A percentile compares a stretch with the other conserved stretches of the same genome.
phyloP scores from a whole-genome alignment of 805 yeast species.

The Wickerhamiella brachini region DNA sequence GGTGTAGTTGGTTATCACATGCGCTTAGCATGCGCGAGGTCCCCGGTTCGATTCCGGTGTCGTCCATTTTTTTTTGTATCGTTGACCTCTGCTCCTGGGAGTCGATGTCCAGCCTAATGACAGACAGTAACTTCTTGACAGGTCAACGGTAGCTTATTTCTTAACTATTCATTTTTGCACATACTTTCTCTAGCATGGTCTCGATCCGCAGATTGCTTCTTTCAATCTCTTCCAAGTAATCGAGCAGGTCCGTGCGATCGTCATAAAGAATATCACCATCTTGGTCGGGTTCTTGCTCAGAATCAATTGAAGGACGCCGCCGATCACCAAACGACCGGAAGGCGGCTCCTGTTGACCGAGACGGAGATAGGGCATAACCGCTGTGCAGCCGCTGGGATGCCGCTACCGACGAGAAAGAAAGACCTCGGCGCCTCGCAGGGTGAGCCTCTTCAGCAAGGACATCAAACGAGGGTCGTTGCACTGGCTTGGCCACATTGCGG shows the following conservation, averaged over 20 bases:
- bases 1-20: conserved; percentile 19
- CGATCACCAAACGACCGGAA: not conserved
- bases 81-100: too few relatives aligned
- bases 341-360: not conserved
- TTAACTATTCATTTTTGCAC: not conserved
- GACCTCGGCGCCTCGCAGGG: not conserved
- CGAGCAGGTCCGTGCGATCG: not conserved
- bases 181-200: conserved; percentile 2
- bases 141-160: too few relatives aligned
- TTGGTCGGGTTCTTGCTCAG: not conserved
- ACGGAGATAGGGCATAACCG: not conserved
- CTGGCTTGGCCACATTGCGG: not conserved
- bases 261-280: conserved; percentile 1
- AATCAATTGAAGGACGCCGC: not conserved
- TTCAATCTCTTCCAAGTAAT: conserved; percentile 4
- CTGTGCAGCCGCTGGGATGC: not conserved
- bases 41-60: conserved; percentile 17
- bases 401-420: not conserved
- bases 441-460: not conserved
- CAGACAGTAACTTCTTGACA: too few relatives aligned
- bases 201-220: conserved; percentile 5
- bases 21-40: conserved; percentile 16
- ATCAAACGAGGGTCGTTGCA: not conserved
- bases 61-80: conserved; percentile 12
- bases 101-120: too few relatives aligned